Evolutionary conservation across 2,329 filamentous ascomycete species (phyloP).

Genomic region (Fusarium nurragi): DNA sequence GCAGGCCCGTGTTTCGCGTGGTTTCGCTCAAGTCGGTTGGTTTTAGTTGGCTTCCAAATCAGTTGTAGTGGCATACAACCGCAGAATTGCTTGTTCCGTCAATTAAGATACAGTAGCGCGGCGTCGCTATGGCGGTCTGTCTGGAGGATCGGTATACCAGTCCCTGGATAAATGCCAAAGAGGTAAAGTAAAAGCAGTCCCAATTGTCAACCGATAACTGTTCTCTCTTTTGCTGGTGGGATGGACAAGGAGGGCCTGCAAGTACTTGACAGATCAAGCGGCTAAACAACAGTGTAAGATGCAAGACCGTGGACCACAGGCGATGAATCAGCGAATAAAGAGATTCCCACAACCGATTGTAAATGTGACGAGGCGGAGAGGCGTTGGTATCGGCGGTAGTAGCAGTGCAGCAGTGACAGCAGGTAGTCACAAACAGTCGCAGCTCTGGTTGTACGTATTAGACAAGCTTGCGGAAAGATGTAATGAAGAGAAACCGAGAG

Average conservation of each 20-base stretch:
- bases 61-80: slow-evolving; percentile 7
- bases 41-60: slow-evolving; percentile 27
- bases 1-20: slow-evolving; percentile 42
- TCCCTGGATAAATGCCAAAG: slow-evolving; percentile 9
- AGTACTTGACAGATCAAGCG: slow-evolving; percentile 34
- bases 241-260: slow-evolving; percentile 24
- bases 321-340: slow-evolving; percentile 42
- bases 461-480: slow-evolving; percentile 1
- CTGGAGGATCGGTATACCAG: slow-evolving; percentile 10
- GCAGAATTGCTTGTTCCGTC: slow-evolving; percentile 30
- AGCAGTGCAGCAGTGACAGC: slow-evolving; percentile 31
- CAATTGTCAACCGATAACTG: slow-evolving; percentile 11
- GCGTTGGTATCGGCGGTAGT: slow-evolving; percentile 36
- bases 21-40: slow-evolving; percentile 37
- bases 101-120: slow-evolving; percentile 4
- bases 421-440: slow-evolving; percentile 14
- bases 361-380: slow-evolving; percentile 43
- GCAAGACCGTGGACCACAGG: slow-evolving; percentile 44
- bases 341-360: slow-evolving; percentile 43
- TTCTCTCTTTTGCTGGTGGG: slow-evolving; percentile 15
- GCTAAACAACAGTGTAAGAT: slow-evolving; percentile 42
- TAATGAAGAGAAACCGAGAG: slow-evolving; percentile 15
- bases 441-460: slow-evolving; percentile 16
- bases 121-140: slow-evolving; percentile 1
- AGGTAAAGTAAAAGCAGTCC: slow-evolving; percentile 3